These are phyloP conservation scores for Lolium multiflorum DNA, from an alignment of 176 grass and related monocot species.

Conservation along the genomic window DNA sequence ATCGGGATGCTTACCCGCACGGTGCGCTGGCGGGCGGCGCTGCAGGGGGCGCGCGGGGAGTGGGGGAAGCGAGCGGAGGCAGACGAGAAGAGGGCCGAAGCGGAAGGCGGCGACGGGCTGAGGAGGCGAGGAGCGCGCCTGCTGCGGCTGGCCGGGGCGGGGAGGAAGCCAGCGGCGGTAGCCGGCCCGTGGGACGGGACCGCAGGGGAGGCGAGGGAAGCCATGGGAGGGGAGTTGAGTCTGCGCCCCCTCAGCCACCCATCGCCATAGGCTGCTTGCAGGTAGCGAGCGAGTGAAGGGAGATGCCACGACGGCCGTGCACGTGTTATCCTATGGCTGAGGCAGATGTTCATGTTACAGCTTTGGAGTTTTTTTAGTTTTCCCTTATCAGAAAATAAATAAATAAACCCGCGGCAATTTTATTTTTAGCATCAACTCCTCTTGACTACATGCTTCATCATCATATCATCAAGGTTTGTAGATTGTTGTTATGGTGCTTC, in stretches of 20 bases:
- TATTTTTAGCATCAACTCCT: no score
- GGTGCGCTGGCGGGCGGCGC: neutral
- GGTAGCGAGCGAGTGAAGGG: neutral
- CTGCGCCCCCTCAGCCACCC: constrained; percentile 27
- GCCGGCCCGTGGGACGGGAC: neutral
- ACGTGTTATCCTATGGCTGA: neutral
- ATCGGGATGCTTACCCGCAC: constrained; percentile 20
- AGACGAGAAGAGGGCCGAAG: constrained; percentile 16
- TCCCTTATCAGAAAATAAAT: no score
- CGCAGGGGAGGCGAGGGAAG: constrained; percentile 35
- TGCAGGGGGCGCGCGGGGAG: neutral
- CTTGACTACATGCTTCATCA: no score
- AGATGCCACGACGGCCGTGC: constrained; percentile 9
- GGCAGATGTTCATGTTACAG: no score
- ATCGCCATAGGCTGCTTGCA: constrained; percentile 28
- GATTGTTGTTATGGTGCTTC: no score
- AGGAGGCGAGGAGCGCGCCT: neutral
- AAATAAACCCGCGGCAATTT: no score
- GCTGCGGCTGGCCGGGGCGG: neutral
- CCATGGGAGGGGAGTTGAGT: constrained; percentile 39
- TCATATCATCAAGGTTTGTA: no score
- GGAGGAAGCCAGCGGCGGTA: constrained; percentile 4
- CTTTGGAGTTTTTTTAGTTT: no score
- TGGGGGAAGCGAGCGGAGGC: neutral
- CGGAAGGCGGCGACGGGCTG: neutral